Base-by-base conservation (phyloP, 129 eudicot species). In the Lactuca saligna region DNA sequence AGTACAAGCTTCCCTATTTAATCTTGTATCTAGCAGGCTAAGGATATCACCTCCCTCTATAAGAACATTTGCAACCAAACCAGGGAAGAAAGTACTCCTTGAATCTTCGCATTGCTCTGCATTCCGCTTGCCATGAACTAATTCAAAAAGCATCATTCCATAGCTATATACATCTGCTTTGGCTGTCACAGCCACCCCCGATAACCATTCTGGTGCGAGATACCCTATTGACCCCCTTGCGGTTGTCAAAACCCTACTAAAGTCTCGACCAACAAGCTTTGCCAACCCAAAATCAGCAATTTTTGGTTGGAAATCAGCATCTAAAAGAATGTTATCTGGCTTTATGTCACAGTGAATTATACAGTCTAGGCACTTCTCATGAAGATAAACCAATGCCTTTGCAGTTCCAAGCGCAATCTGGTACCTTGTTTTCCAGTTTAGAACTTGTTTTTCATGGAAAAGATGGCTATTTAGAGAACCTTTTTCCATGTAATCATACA, bases 271-370 rank as follows among this genome's bases (percentile, higher is more conserved):
- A 15, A 86, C 68, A 4, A 90, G 91, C 91, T 90, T 90, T 68
- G 97, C 97, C 31, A 86, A 71, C 25, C 97, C 97, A 68, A 90
- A 90, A 82, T 90, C 95, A 14, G 90, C 88, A 32, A 86, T 75
- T 68, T 84, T 82, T 3, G 97, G 87, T 50, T 73, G 65, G 29
- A 82, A 82, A 8, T 80, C 82, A 1, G 79, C 64, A 25, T 90
- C 95, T 0, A 86, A 72, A 32, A 89, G 88, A 54, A 86, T 89
- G 76, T 89, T 89, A 53, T 89, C 86, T 1, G 96, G 96, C 76
- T 89, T 89, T 62, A 89, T 82, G 75, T 89, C 96, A 50, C 90
- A 86, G 62, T 89, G 94, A 20, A 89, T 84, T 41, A 84, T 86
- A 57, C 88, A 85, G 32, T 87, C 89, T 74, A 88, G 51, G 68